phyloP scores from a whole-genome alignment of 129 eudicot genomes.

The Tanacetum coccineum region DNA sequence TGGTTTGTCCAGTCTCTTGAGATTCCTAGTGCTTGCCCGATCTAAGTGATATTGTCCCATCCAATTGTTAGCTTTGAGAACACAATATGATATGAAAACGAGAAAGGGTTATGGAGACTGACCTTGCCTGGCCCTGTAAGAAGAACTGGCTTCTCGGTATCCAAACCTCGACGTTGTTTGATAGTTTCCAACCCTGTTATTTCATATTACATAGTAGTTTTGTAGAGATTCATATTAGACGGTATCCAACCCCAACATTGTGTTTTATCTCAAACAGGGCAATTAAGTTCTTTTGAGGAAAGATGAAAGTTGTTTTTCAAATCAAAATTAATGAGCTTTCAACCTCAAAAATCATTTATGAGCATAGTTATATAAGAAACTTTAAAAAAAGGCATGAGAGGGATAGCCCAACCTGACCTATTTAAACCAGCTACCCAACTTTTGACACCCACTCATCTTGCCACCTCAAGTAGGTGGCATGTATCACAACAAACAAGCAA shows the following conservation, averaged over 20 bases:
- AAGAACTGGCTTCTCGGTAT: conserved; percentile 82
- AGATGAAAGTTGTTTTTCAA: not conserved
- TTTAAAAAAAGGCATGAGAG: no score
- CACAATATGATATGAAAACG: not conserved
- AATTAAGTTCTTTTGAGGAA: no score
- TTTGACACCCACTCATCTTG: no score
- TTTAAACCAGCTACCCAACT: no score
- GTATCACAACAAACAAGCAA: not conserved
- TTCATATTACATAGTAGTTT: not conserved
- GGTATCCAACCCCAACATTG: no score
- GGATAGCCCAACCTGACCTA: no score
- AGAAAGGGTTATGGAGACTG: conserved; percentile 13
- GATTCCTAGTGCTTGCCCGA: conserved; percentile 86
- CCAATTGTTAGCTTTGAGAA: not conserved
- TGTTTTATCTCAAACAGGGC: no score
- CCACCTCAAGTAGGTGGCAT: not conserved
- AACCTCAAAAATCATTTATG: not conserved
- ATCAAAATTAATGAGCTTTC: not conserved
- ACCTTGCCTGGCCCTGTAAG: conserved; percentile 99
- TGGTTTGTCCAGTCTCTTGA: conserved; percentile 87
- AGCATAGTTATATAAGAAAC: no score
- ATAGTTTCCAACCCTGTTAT: conserved; percentile 76
- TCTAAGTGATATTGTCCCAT: conserved; percentile 34
- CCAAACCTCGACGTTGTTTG: conserved; percentile 73
- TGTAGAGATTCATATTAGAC: no score